Evolutionary conservation across 73 alveolate species (phyloP), one percentile per base, ranked within the genome.

Genomic region (Diophrys sp.): DNA sequence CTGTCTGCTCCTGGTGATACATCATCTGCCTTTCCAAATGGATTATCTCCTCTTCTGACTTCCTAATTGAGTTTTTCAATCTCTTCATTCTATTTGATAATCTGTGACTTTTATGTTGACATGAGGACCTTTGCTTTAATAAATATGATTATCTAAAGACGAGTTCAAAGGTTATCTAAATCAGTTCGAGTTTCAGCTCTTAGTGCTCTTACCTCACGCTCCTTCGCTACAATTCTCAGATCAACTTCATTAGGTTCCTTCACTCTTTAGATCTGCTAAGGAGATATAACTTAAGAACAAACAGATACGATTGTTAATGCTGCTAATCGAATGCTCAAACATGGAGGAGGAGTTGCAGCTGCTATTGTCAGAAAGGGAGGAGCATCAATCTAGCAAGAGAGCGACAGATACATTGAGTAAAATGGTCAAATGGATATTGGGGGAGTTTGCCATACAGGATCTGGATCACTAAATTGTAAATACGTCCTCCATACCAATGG

Each of bases 251-350:
- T n/a, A n/a, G n/a, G n/a, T n/a, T n/a, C n/a, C n/a, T n/a, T n/a
- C n/a, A n/a, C n/a, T n/a, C n/a, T n/a, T n/a, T n/a, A n/a, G n/a
- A n/a, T n/a, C n/a, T n/a, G n/a, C n/a, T n/a, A 90, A 77, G 96
- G 96, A 29, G 98, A 95, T 72, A 81, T 95, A 70, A 90, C 97
- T 26, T 57, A 54, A 34, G 91, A 87, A 67, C 66, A 78, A 70
- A 90, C 82, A 24, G 97, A 92, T 78, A 91, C 95, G 1, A 93
- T 95, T 28, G 98, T 88, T 23, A 95, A 95, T 78, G 99, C 99
- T 0, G 98, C 97, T 29, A 95, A 95, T 70, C 71, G 81, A 0
- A 85, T 69, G 24, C 74, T 89, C 28, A 31, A 69, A 28, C 91
- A 87, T 74, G 89, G 89, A n/a, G 94, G 94, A 62, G 96, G 96